A percentile compares a stretch with the other conserved stretches of the same genome.
Conservation (phyloP, 257 asterid species). For the Anisodus acutangulus region DNA sequence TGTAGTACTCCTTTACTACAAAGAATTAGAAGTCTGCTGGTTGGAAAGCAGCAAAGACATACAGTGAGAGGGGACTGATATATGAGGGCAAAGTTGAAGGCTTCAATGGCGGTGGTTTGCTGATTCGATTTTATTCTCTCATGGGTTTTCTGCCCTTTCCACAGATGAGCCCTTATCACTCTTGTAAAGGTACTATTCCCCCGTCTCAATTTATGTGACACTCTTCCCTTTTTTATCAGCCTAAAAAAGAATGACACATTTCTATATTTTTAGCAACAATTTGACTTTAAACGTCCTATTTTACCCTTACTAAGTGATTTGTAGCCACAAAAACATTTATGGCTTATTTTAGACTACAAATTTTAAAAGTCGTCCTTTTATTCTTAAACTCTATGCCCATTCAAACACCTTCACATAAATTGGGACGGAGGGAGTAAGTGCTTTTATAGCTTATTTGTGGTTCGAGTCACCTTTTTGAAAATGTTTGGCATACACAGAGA, state of each 20-base stretch:
- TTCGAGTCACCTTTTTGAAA: not conserved
- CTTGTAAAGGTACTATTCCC: slow-evolving; percentile 70
- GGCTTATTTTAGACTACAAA: too few relatives aligned
- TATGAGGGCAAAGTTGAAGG: slow-evolving; percentile 77
- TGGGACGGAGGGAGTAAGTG: too few relatives aligned
- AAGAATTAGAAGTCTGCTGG: slow-evolving; percentile 99
- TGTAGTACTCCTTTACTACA: slow-evolving; percentile 53
- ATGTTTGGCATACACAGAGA: not conserved
- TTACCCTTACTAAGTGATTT: too few relatives aligned
- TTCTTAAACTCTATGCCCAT: too few relatives aligned
- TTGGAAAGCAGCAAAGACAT: slow-evolving; percentile 84
- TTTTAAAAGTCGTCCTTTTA: too few relatives aligned
- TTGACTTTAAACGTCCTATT: too few relatives aligned
- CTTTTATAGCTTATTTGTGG: not conserved
- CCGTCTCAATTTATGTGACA: too few relatives aligned
- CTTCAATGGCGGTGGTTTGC: slow-evolving; percentile 84
- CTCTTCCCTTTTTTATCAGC: too few relatives aligned
- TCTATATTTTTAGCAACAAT: not conserved
- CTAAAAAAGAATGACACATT: too few relatives aligned
- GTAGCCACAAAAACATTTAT: too few relatives aligned
- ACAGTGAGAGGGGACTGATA: slow-evolving; percentile 62
- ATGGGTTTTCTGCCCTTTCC: slow-evolving; percentile 94
- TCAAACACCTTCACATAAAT: too few relatives aligned
- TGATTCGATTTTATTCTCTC: slow-evolving; percentile 78
- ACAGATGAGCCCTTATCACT: slow-evolving; percentile 76